Evolutionary conservation across 768 basidiomycete species (phyloP).

Genomic region (Multifurca ochricompacta): DNA sequence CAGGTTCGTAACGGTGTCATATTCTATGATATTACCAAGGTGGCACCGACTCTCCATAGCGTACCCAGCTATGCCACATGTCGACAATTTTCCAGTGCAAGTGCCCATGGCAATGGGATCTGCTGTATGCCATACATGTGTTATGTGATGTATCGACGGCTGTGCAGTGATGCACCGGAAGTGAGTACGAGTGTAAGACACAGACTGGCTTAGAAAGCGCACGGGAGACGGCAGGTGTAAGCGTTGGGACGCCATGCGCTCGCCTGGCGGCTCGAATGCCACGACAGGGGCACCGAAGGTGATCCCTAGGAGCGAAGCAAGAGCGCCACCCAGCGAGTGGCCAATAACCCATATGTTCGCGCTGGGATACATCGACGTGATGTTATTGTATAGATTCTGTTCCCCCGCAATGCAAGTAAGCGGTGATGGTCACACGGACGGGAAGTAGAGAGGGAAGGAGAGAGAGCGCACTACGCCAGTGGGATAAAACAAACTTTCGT

Average conservation of each 20-base stretch:
- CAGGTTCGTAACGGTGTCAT: slow-evolving; percentile 83
- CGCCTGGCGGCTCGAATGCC: slow-evolving; percentile 76
- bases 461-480: slow-evolving; percentile 61
- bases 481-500: slow-evolving; percentile 84
- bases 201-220: slow-evolving; percentile 24
- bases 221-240: slow-evolving; percentile 87
- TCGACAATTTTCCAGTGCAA: slow-evolving; percentile 68
- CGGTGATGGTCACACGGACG: neutral
- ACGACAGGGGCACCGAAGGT: slow-evolving; percentile 92
- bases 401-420: neutral
- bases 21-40: slow-evolving; percentile 69
- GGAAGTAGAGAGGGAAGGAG: too few relatives aligned
- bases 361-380: slow-evolving; percentile 84
- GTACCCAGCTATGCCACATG: slow-evolving; percentile 82
- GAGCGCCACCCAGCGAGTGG: slow-evolving; percentile 79
- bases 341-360: slow-evolving; percentile 85
- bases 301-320: slow-evolving; percentile 79
- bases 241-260: slow-evolving; percentile 52
- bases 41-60: slow-evolving; percentile 64
- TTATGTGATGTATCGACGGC: slow-evolving; percentile 69
- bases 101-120: slow-evolving; percentile 88
- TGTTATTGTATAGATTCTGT: slow-evolving; percentile 90
- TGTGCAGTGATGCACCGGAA: slow-evolving; percentile 23
- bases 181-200: neutral
- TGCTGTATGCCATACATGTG: slow-evolving; percentile 87